These are phyloP conservation scores for Plasmodium knowlesi DNA, from an alignment of 169 alveolate genomes.

Conservation along the genomic window DNA sequence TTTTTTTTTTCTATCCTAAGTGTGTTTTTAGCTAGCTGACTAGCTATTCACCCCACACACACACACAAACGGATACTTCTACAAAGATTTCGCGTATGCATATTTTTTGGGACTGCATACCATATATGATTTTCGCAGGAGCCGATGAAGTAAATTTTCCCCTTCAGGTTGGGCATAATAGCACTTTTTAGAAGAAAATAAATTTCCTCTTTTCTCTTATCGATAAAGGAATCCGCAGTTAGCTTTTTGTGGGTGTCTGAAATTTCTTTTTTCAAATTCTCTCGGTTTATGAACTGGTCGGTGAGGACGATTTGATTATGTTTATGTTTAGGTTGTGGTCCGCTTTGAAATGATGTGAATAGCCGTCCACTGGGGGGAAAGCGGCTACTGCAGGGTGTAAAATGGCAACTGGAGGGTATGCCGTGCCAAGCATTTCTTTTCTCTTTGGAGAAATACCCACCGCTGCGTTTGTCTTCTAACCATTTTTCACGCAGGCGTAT, in stretches of 20 bases:
- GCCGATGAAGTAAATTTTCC: slow-evolving; percentile 64
- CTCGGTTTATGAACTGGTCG: slow-evolving; percentile 20
- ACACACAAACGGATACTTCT: not conserved
- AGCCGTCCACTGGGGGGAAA: not conserved
- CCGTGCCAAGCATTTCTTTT: not conserved
- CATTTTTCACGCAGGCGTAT: not conserved
- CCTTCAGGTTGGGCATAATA: slow-evolving; percentile 63
- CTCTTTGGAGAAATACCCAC: not conserved
- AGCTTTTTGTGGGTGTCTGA: slow-evolving; percentile 42
- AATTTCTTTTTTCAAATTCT: slow-evolving; percentile 57
- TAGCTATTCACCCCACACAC: not conserved
- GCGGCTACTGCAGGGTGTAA: not conserved
- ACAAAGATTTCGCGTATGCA: not conserved
- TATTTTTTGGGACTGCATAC: slow-evolving; percentile 6
- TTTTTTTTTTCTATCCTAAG: not conserved
- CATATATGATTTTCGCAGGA: slow-evolving; percentile 72
- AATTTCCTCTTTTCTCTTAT: slow-evolving; percentile 65
- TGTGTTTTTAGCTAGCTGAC: not conserved
- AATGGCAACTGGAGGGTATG: not conserved
- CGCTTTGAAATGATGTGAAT: not conserved
- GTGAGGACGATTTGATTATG: slow-evolving; percentile 22
- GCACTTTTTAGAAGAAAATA: slow-evolving; percentile 51
- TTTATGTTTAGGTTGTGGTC: not conserved
- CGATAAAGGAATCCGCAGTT: slow-evolving; percentile 60
- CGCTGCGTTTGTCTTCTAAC: not conserved